Evolutionary conservation across 148 eudicot species (phyloP).

Genomic region (Limonium bicolor): DNA sequence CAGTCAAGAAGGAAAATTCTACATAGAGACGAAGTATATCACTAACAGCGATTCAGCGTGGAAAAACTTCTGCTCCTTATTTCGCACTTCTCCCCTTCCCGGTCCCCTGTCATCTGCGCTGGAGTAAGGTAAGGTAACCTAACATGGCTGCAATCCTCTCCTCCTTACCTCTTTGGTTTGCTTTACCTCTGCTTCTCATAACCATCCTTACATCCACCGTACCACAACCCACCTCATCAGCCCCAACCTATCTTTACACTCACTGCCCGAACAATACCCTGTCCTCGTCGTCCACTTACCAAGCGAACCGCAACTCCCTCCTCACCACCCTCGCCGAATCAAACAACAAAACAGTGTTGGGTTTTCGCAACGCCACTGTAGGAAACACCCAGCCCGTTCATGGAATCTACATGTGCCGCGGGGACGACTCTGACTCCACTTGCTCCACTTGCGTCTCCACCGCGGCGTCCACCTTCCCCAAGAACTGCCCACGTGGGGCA

Average conservation of each 20-base stretch:
- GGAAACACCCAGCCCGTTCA: slow-evolving; percentile 13
- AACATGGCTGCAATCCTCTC: no score
- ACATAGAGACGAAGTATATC: no score
- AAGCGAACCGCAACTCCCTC: slow-evolving; percentile 1
- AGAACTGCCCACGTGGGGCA: slow-evolving; percentile 2
- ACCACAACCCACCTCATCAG: no score
- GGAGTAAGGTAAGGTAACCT: no score
- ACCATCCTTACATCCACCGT: no score
- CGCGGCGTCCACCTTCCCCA: background rate
- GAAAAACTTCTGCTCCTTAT: no score
- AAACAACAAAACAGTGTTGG: background rate
- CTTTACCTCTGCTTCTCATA: no score
- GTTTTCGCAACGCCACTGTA: slow-evolving; percentile 7
- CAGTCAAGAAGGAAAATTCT: no score
- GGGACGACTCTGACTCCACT: background rate
- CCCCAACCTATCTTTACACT: background rate
- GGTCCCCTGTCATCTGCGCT: no score
- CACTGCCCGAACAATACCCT: slow-evolving; percentile 1
- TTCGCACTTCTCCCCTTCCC: no score
- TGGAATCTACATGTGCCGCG: slow-evolving; percentile 10
- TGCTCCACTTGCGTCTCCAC: background rate
- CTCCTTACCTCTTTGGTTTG: no score
- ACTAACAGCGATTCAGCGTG: no score
- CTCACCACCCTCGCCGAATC: slow-evolving; percentile 8
- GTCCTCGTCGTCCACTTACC: background rate